Conservation (phyloP, 179 eudicot genomes). For the Beta macrorhiza region DNA sequence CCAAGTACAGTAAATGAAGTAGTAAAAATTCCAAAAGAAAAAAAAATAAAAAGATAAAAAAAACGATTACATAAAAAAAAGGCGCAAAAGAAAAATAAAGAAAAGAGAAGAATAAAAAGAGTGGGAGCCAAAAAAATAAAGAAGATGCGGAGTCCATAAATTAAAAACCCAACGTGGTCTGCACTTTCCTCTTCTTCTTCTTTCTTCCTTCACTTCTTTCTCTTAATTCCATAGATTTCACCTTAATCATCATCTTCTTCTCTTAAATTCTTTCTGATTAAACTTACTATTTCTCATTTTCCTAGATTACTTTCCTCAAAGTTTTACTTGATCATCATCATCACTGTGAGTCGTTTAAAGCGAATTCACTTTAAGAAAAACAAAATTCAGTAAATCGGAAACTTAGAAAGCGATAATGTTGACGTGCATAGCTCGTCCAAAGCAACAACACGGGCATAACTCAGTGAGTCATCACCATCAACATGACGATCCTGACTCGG, state of each 20-base stretch:
- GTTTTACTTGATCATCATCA: background rate
- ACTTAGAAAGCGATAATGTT: conserved; percentile 38
- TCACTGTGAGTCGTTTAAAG: too few species aligned
- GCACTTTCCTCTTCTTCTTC: conserved; percentile 20
- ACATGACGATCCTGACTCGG: conserved; percentile 35
- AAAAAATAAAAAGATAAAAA: background rate
- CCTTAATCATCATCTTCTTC: background rate
- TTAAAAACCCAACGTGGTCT: conserved; percentile 16
- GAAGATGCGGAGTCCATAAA: background rate
- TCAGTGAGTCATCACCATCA: conserved; percentile 33
- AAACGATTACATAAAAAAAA: background rate
- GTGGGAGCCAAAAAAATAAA: conserved; percentile 17
- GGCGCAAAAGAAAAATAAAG: background rate
- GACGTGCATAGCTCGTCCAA: conserved; percentile 82
- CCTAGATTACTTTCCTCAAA: background rate
- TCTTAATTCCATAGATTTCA: background rate
- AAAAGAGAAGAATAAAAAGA: background rate
- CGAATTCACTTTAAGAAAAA: too few species aligned
- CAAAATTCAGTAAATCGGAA: background rate
- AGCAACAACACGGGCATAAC: conserved; percentile 41
- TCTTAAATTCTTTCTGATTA: background rate
- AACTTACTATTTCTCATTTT: background rate
- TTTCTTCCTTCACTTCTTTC: background rate
- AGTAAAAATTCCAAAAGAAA: too few species aligned
- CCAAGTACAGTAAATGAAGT: too few species aligned